Evolutionary conservation across 305 asterid species (phyloP), one percentile per base, ranked within the genome.

Genomic region (Plantago coronopus): DNA sequence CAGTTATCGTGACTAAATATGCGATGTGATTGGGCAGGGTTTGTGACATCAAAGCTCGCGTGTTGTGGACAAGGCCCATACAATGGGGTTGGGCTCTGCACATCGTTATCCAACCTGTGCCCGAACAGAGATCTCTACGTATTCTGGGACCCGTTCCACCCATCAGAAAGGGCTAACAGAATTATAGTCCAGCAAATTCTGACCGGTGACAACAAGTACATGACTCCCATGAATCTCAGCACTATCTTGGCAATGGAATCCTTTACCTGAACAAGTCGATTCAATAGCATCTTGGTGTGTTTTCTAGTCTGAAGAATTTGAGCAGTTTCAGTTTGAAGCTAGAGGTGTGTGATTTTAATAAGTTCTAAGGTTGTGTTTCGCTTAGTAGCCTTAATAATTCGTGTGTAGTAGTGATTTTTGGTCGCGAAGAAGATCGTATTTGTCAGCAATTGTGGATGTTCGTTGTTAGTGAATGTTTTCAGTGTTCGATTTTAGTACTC

Each of bases 31-130:
- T 29, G n/a, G 37, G 59, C 74, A 81, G 95, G 95, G 7, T 86
- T 86, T 62, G 50, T 81, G 4, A 81, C 95, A 12, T 86, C 95
- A 27, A 86, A 86, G 67, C 46, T 86, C 17, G 95, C 91, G 0
- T 86, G 95, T 23, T 86, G 91, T 56, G 95, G 95, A 12, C 95
- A 86, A 78, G 95, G 95, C 22, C 87, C 85, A 15, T 86, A 76
- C 71, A 86, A 86, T 17, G 95, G 91, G 23, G 8, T 83, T 3
- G 95, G 95, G 42, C 85, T 86, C 2, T 83, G 95, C 70, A 86
- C 95, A 17, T 61, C 65, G 13, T 0, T 79, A 5, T 86, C 95
- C 25, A 83, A 83, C 69, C 29, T 86, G 71, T 86, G 91, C 59
- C 86, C 89, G 6, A 76, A 86, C 49, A 71, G 91, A 70, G 81